Conservation (phyloP, 164 flowering plant genomes). For the Berberis thunbergii region DNA sequence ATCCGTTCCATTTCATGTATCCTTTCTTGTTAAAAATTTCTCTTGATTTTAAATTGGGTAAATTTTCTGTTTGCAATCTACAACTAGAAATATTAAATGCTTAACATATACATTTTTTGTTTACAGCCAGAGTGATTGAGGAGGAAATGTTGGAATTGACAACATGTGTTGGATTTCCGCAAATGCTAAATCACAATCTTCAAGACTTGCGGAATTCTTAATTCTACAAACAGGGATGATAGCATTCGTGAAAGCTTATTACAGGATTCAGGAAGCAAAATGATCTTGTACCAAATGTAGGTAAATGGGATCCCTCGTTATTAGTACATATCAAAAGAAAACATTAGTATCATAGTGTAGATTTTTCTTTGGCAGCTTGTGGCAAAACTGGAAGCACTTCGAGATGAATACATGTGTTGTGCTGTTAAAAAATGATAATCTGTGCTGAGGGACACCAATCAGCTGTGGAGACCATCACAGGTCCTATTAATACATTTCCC, state of each 20-base stretch:
- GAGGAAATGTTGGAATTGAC: conserved; percentile 92
- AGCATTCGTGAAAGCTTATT: conserved; percentile 88
- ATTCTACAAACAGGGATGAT: conserved; percentile 95
- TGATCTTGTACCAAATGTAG: conserved; percentile 91
- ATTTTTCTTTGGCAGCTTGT: conserved; percentile 44
- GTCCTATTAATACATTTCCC: conserved; percentile 18
- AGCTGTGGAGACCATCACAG: conserved; percentile 88
- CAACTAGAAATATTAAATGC: too few species aligned
- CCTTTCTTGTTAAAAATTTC: too few species aligned
- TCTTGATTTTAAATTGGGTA: too few species aligned
- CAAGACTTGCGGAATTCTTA: conserved; percentile 60
- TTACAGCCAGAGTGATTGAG: conserved; percentile 84
- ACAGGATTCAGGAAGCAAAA: conserved; percentile 30
- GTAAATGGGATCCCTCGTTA: conserved; percentile 9
- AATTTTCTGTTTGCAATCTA: too few species aligned
- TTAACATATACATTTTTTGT: conserved; percentile 6
- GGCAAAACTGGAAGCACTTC: conserved; percentile 84
- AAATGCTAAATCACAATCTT: conserved; percentile 71
- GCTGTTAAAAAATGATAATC: conserved; percentile 69
- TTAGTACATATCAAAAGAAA: background rate
- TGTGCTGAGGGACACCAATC: conserved; percentile 61
- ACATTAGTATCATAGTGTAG: background rate
- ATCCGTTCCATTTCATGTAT: too few species aligned
- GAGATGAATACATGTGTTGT: conserved; percentile 91
- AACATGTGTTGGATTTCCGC: conserved; percentile 94